Conservation (phyloP, 768 basidiomycete species). For the Rhizopogon rudus region DNA sequence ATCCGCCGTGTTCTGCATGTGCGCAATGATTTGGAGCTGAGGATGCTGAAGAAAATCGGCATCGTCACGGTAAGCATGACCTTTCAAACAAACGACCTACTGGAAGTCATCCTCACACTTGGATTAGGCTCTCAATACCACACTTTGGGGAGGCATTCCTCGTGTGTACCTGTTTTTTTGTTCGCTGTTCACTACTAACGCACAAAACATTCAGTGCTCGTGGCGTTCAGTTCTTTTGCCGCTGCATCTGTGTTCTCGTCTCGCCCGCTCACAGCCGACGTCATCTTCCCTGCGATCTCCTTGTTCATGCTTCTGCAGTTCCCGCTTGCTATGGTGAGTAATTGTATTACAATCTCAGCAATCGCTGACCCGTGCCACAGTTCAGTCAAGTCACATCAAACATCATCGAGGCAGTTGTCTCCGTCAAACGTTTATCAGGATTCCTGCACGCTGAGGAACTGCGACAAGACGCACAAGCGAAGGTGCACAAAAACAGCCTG, state of each 20-base stretch:
- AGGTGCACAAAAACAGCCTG: conserved; percentile 39
- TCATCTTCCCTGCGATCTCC: conserved; percentile 95
- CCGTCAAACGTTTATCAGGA: conserved; percentile 67
- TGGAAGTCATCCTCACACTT: not conserved
- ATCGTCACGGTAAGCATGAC: conserved; percentile 49
- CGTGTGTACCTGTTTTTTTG: conserved; percentile 20
- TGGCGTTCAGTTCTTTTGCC: conserved; percentile 81
- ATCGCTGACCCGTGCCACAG: conserved; percentile 27
- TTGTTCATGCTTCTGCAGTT: conserved; percentile 86
- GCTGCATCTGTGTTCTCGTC: conserved; percentile 58
- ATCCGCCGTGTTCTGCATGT: conserved; percentile 72
- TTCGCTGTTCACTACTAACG: not conserved
- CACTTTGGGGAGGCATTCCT: conserved; percentile 68
- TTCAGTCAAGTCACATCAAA: conserved; percentile 71
- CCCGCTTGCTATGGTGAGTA: conserved; percentile 73
- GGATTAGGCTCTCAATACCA: conserved; percentile 49
- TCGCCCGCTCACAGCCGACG: conserved; percentile 76
- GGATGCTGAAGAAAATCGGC: conserved; percentile 80
- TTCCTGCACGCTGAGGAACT: conserved; percentile 81
- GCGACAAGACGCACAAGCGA: conserved; percentile 67
- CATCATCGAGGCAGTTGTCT: conserved; percentile 83
- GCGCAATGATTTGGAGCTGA: conserved; percentile 78
- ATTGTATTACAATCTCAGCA: not conserved
- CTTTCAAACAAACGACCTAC: not conserved
- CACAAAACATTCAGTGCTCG: conserved; percentile 40